Evolutionary conservation across 176 grass and related monocot species (phyloP).

Genomic region (Hyparrhenia diplandra): DNA sequence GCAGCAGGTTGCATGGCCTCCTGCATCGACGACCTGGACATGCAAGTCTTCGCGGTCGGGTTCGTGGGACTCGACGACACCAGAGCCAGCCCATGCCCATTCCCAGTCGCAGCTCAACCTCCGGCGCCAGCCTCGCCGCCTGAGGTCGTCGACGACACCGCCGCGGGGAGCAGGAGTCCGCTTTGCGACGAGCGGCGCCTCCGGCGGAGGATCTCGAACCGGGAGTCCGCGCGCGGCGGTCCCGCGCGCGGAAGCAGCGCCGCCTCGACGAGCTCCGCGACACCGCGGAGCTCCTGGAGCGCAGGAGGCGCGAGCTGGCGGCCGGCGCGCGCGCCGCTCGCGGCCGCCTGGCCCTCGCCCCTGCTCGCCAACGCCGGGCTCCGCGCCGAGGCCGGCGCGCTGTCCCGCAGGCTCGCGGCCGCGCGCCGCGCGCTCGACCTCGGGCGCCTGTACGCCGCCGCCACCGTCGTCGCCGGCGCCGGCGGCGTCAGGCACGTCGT

Average conservation of each 20-base stretch:
- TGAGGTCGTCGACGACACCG: not conserved
- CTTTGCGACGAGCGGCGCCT: constrained; percentile 30
- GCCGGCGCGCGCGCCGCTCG: not conserved
- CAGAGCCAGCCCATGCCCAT: not conserved
- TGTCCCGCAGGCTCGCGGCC: constrained; percentile 37
- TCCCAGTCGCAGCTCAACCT: not conserved
- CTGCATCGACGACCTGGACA: not conserved
- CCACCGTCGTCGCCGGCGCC: not conserved
- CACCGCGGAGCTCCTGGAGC: constrained; percentile 8
- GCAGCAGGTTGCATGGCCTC: not conserved
- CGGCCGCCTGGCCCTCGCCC: constrained; percentile 2
- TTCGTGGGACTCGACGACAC: constrained; percentile 9
- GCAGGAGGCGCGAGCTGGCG: constrained; percentile 36
- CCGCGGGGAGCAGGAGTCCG: not conserved
- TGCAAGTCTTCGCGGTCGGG: not conserved
- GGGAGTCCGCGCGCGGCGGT: constrained; percentile 76
- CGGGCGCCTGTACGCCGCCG: constrained; percentile 22
- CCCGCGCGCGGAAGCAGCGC: constrained; percentile 64
- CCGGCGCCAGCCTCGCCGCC: not conserved
- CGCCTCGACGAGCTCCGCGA: constrained; percentile 45
- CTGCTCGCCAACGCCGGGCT: constrained; percentile 42
- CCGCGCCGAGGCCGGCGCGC: constrained; percentile 25
- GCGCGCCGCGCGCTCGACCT: constrained; percentile 20
- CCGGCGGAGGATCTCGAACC: constrained; percentile 76
- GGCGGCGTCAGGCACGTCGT: not conserved